Evolutionary conservation across 2,329 filamentous ascomycete species (phyloP), one percentile per base, ranked within the genome.

Genomic region (Claviceps lovelessii): DNA sequence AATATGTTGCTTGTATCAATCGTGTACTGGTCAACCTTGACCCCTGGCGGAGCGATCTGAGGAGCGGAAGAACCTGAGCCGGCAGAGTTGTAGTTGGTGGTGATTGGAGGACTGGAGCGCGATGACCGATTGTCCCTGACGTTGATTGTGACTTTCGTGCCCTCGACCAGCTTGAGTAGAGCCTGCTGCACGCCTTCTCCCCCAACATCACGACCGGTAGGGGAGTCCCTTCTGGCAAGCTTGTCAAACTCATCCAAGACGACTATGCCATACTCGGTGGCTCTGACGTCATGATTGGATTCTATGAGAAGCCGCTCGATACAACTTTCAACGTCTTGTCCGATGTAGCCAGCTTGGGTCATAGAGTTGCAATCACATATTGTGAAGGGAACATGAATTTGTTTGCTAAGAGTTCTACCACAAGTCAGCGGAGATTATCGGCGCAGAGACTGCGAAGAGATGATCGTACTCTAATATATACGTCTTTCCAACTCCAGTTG

Each of bases 171-270:
- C 71, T 97, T 97, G 37, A 98, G 72, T 5, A 98, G 74, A 7
- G 93, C 91, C 70, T 98, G 93, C 65, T 98, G 93, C 0, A 97
- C 93, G 53, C 93, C 93, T 73, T 97, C 93, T 28, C 93, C 93
- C 19, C 90, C 88, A 3, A 98, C 93, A 64, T 98, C 93, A 62
- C 94, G 87, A 23, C 90, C 91, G 57, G 95, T 90, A 57, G 82
- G 83, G 17, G 90, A 86, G 66, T 93, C 91, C 31, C 88, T 83
- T 42, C 87, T 88, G 1, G 93, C 90, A 56, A 97, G 90, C 72
- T 98, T 98, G 74, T 98, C 93, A 54, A 98, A 89, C 71, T 98
- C 93, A 62, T 98, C 93, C 23, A 98, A 76, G 55, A 95, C 93
- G 49, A 98, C 89, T 55, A 98, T 97, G 5, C 93, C 93, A 53